Evolutionary conservation across 2,329 filamentous ascomycete genomes (phyloP).

Genomic region (Sordariomycetes sp.): DNA sequence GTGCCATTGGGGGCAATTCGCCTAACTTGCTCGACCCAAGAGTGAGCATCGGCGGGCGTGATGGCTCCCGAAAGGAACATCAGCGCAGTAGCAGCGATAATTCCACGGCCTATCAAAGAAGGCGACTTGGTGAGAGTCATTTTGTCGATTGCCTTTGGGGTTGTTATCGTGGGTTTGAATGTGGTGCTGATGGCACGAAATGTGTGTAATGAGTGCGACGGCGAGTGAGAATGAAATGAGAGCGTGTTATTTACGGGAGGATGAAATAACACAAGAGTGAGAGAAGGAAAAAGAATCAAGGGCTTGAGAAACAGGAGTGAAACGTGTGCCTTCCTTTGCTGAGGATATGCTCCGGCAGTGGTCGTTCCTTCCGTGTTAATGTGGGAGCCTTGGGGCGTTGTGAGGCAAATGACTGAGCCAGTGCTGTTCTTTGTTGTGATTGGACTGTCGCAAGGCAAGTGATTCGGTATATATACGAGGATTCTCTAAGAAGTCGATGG

Average conservation of each 20-base stretch:
- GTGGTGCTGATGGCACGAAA: neutral
- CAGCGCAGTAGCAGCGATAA: conserved; percentile 10
- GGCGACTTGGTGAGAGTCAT: conserved; percentile 8
- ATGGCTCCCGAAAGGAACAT: conserved; percentile 14
- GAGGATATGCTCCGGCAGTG: neutral
- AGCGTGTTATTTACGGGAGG: neutral
- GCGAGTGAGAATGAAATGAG: neutral
- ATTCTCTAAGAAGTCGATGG: neutral
- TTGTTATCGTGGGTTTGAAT: neutral
- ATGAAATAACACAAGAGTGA: neutral
- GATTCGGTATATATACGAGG: neutral
- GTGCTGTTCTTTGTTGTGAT: neutral
- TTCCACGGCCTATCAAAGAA: conserved; percentile 1
- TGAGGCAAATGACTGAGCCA: neutral
- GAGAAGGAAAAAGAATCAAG: neutral
- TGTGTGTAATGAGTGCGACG: neutral
- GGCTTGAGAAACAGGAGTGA: neutral
- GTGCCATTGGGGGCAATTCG: conserved; percentile 62
- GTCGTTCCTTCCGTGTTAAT: neutral
- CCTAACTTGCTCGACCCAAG: conserved; percentile 69
- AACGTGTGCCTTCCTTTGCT: neutral
- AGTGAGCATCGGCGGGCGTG: conserved; percentile 41
- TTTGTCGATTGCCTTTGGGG: neutral
- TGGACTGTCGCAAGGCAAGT: neutral
- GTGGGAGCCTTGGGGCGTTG: neutral